Percentiles rank a stretch among this genome's conserved stretches.
Conservation (phyloP, 139 green algal genomes). For the Raphidocelis subcapitata region DNA sequence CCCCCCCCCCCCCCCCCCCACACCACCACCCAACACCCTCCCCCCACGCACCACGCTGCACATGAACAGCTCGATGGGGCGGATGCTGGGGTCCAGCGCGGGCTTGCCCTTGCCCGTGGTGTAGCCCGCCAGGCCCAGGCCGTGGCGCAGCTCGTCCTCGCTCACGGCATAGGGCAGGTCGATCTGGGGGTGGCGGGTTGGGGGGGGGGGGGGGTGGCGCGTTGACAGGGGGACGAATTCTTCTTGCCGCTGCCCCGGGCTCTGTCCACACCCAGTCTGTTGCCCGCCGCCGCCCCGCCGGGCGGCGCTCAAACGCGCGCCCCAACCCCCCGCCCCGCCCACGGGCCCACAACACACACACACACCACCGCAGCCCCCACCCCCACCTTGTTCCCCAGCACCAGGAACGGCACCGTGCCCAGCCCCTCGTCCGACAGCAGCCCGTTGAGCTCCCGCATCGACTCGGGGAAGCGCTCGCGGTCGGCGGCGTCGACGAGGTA, state of each 20-base stretch:
- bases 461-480: conserved; percentile 91
- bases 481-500: conserved; percentile 98
- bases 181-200: too few relatives aligned
- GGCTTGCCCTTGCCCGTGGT: conserved; percentile 99
- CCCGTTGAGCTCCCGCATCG: conserved; percentile 90
- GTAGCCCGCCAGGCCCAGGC: conserved; percentile 90
- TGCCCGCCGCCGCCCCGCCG: too few relatives aligned
- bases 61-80: conserved; percentile 97
- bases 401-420: conserved; percentile 90
- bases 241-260: too few relatives aligned
- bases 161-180: conserved; percentile 12
- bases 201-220: too few relatives aligned
- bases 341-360: background rate
- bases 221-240: too few relatives aligned
- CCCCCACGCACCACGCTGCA: too few relatives aligned
- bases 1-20: too few relatives aligned
- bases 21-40: too few relatives aligned
- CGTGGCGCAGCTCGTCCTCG: conserved; percentile 91
- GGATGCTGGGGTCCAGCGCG: conserved; percentile 81
- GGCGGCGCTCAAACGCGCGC: too few relatives aligned
- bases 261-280: too few relatives aligned
- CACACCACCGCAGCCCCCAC: conserved; percentile 70
- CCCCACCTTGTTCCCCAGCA: conserved; percentile 99
- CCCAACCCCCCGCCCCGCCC: too few relatives aligned
- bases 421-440: conserved; percentile 95